Conservation (phyloP, 129 eudicot genomes). For the Gnaphalium uliginosum region DNA sequence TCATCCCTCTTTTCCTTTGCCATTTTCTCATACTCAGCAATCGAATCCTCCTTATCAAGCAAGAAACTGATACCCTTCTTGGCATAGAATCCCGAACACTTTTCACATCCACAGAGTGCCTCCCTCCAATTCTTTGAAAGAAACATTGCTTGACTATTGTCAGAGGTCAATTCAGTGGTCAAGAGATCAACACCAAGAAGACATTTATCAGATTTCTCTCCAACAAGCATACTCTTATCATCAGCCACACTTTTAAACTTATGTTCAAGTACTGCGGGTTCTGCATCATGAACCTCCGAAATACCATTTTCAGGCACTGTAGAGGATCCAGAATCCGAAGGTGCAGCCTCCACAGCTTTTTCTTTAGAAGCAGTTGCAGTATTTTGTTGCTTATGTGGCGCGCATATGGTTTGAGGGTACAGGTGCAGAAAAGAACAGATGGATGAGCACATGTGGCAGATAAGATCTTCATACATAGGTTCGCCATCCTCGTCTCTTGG, state of each 20-base stretch:
- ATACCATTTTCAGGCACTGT: conserved; percentile 29
- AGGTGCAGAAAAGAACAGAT: conserved; percentile 60
- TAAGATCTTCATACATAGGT: conserved; percentile 82
- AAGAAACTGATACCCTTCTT: conserved; percentile 65
- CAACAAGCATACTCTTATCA: conserved; percentile 28
- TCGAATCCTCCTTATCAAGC: conserved; percentile 80
- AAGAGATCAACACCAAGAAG: conserved; percentile 54
- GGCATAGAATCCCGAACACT: conserved; percentile 56
- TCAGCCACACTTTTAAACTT: conserved; percentile 19
- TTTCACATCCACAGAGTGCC: conserved; percentile 68
- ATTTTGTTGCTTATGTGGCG: conserved; percentile 32
- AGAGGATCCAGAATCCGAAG: conserved; percentile 36
- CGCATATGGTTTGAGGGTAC: conserved; percentile 62
- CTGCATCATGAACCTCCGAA: conserved; percentile 24
- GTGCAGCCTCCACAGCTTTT: conserved; percentile 41
- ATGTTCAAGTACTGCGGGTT: conserved; percentile 6
- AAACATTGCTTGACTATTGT: conserved; percentile 59
- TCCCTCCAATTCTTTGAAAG: conserved; percentile 86
- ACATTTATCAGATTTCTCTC: conserved; percentile 47
- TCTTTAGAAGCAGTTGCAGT: conserved; percentile 41
- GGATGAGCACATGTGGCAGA: conserved; percentile 71
- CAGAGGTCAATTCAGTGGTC: conserved; percentile 37
- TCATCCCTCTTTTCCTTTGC: conserved; percentile 78
- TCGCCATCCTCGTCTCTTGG: conserved; percentile 93
- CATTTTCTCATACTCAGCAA: conserved; percentile 84